Conservation (phyloP, 768 basidiomycete species). For the Leccinum ochraceum region DNA sequence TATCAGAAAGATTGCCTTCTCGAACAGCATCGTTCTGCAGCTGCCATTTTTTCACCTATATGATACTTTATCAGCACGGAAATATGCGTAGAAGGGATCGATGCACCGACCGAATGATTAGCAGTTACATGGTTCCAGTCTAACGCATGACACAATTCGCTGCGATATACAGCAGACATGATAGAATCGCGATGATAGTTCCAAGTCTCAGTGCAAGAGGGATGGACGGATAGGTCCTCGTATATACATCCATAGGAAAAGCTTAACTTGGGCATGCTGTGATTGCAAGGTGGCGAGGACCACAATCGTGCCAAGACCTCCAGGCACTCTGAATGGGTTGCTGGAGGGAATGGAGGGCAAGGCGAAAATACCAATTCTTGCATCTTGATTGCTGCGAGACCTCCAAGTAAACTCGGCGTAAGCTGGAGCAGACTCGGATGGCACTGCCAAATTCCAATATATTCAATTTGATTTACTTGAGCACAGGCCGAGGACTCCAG, state of each 20-base stretch:
- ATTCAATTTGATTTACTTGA: not conserved
- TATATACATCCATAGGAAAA: not conserved
- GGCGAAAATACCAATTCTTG: not conserved
- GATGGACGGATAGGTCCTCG: not conserved
- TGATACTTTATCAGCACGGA: not conserved
- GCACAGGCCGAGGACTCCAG: not conserved
- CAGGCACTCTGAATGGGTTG: not conserved
- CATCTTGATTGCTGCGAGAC: not conserved
- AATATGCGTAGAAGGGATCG: not conserved
- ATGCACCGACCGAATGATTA: not conserved
- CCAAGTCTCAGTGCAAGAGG: not conserved
- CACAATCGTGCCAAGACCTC: not conserved
- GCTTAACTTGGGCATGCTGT: not conserved
- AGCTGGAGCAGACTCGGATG: not conserved
- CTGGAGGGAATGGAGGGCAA: not conserved
- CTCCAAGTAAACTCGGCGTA: not conserved
- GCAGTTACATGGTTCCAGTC: not conserved
- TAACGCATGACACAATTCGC: constrained; percentile 2
- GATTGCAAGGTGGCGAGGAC: not conserved
- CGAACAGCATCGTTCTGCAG: not conserved
- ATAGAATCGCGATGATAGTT: not conserved
- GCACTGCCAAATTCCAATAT: not conserved
- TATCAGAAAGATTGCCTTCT: not conserved
- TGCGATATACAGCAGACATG: not conserved
- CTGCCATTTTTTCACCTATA: not conserved